Evolutionary conservation across 1,284 basidiomycete genomes (phyloP), one percentile per base, ranked within the genome.

Genomic region (Trametes pubescens): DNA sequence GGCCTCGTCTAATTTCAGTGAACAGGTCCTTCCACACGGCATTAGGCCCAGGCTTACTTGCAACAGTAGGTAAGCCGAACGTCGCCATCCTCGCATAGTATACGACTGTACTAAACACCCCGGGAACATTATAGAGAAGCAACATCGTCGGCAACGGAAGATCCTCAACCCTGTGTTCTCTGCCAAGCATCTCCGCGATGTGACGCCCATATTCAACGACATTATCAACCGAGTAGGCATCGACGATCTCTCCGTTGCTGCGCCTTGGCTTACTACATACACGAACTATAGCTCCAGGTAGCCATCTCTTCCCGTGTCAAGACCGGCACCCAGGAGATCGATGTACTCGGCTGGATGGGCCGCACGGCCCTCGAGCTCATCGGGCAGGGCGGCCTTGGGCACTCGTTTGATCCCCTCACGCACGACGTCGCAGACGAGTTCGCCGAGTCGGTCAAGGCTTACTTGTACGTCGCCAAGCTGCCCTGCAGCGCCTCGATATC

Each of bases 311-410:
- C 60, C 0, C 65, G 72, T 9, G 47, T 76, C 32, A 55, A 59
- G 7, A 57, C 66, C 16, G 62, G 62, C 5, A 51, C 69, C 3
- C 53, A 70, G 8, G 73, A 75, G 43, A 60, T 80, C 37, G 76
- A 82, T 57, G 63, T 81, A 22, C 70, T 79, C 29, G 71, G 73
- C 24, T 76, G 73, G 65, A 73, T 79, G 59, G 74, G 74, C n/a
- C 76, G 78, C 16, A 72, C 76, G 0, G 75, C 80, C 0, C 74
- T 82, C 40, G 80, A 82, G 67, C 72, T 80, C 34, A 75, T 81
- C 59, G 76, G 77, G 10, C 77, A 78, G 52, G 79, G 75, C 16
- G 79, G 77, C 2, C 66, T 81, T 4, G 79, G 79, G 0, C 75
- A 79, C 58, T 77, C 78, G 5, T 80, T 81, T 72, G 73, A 79